phyloP scores from a whole-genome alignment of 352 stramenopile genomes.

The Plasmopara muralis region DNA sequence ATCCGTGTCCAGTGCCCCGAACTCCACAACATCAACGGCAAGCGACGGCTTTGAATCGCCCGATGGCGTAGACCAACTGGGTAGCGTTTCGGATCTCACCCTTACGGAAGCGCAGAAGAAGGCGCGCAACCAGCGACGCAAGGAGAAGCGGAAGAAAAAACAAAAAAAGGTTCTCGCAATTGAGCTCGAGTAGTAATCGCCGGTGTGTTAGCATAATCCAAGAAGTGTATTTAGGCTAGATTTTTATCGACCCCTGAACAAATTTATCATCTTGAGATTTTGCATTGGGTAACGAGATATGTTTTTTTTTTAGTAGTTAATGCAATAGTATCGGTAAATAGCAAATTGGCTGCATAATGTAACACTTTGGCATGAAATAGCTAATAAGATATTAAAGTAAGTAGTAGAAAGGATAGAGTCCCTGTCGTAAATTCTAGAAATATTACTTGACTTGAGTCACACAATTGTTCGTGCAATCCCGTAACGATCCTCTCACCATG shows the following conservation, averaged over 20 bases:
- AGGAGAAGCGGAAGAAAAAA: conserved; percentile 77
- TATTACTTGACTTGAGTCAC: too few relatives aligned
- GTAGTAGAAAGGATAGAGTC: too few relatives aligned
- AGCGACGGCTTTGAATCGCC: conserved; percentile 32
- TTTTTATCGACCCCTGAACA: neutral
- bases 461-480: too few relatives aligned
- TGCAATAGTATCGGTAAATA: too few relatives aligned
- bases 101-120: conserved; percentile 59
- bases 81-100: conserved; percentile 13
- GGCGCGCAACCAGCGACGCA: conserved; percentile 59
- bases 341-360: too few relatives aligned
- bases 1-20: conserved; percentile 12
- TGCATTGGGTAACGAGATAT: too few relatives aligned
- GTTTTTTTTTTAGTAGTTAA: too few relatives aligned
- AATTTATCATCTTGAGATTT: too few relatives aligned
- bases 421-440: too few relatives aligned
- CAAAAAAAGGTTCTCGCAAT: conserved; percentile 26
- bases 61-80: conserved; percentile 23
- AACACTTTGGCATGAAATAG: too few relatives aligned
- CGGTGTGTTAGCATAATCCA: neutral
- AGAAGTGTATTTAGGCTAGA: neutral
- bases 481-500: too few relatives aligned
- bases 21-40: conserved; percentile 15
- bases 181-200: neutral
- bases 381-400: too few relatives aligned